Evolutionary conservation across 2,329 filamentous ascomycete genomes (phyloP).

Genomic region (Talaromyces albobiverticillius): DNA sequence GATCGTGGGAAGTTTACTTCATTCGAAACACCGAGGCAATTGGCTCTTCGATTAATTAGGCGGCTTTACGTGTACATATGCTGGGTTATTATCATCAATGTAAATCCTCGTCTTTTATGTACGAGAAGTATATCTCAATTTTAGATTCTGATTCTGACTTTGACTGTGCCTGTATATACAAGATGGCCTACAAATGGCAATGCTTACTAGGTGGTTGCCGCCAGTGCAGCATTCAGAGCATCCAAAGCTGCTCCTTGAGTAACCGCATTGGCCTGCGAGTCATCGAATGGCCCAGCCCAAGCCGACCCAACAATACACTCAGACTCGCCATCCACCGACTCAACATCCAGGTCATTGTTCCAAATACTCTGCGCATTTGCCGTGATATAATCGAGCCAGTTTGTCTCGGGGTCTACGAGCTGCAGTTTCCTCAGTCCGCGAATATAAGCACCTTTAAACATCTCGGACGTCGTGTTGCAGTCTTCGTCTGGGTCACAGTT

Average conservation of each 20-base stretch:
- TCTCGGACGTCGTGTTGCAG: constrained; percentile 43
- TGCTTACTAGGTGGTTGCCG: constrained; percentile 7
- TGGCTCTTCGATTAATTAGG: no score
- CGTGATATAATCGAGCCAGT: constrained; percentile 53
- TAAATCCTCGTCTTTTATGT: no score
- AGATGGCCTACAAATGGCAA: no score
- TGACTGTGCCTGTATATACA: no score
- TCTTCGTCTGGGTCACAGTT: constrained; percentile 48
- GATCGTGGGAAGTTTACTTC: no score
- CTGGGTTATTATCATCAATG: no score
- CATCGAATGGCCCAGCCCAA: constrained; percentile 16
- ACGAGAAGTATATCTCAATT: no score
- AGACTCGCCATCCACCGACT: constrained; percentile 3
- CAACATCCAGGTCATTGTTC: constrained; percentile 44
- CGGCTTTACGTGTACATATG: no score
- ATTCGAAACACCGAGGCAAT: no score
- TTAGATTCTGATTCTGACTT: no score
- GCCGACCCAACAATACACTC: constrained; percentile 11
- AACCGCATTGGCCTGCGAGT: neutral
- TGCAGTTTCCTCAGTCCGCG: constrained; percentile 60
- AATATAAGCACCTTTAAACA: constrained; percentile 68
- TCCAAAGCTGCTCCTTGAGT: constrained; percentile 14
- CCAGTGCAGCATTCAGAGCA: constrained; percentile 15
- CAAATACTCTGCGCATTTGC: constrained; percentile 65
- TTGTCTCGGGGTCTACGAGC: constrained; percentile 43